Base-by-base conservation (phyloP, 1,284 basidiomycete species). In the Papiliotrema flavescens region DNA sequence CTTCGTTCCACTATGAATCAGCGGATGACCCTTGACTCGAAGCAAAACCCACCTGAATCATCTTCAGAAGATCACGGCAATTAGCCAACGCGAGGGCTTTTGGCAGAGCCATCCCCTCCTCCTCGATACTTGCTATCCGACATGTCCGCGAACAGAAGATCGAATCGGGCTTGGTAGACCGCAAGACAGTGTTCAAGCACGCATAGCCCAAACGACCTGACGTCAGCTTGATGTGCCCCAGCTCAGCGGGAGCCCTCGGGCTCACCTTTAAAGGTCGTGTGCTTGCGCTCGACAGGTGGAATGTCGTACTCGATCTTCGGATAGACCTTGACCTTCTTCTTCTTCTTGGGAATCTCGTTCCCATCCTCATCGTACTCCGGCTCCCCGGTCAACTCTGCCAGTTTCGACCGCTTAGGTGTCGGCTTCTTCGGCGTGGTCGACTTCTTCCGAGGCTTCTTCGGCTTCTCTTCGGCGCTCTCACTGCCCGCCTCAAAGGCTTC, bases 41-140 rank as follows among this genome's bases (percentile, higher is more conserved):
- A 24, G 22, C 23, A 0, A 3, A 48, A 56, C 65, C 41, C 47
- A 71, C 73, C 64, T 75, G 62, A 44, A 92, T 88, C 49, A 92
- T 81, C 45, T 80, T 82, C 15, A 82, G 69, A 24, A 92, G 78
- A 70, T 92, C 90, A 62, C 82, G 75, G 0, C 83, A 80, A 62
- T 95, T 95, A 73, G 85, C 84, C 39, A 81, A 78, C 2, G 86
- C 91, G 0, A 94, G 78, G 32, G 88, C 85, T 70, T 89, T 90
- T 23, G 86, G 85, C 75, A 84, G 86, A 2, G 88, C 86, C 51
- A 89, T 79, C 4, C 90, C 90, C 60, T 90, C 86, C 66, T 90
- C 89, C 62, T 84, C 81, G 51, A 93, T 84, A 44, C 87, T 87
- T 47, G 87, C 84, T 42, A 90, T 85, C 45, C 88, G 84, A 54